These are phyloP conservation scores for Aspergillus tubingensis DNA, from an alignment of 2,329 filamentous ascomycete species.

Conservation along the genomic window DNA sequence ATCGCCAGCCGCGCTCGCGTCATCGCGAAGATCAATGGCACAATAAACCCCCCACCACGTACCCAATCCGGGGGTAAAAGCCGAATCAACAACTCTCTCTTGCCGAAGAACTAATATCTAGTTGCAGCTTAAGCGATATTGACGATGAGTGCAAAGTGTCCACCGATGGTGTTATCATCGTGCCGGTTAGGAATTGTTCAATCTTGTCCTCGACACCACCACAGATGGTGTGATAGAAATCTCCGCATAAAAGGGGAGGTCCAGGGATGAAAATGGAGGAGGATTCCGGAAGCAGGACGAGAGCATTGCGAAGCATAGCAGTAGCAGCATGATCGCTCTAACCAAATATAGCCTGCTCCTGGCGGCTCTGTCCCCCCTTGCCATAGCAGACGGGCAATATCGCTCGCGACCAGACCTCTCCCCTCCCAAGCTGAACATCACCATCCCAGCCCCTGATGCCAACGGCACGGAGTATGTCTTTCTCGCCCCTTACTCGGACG, in stretches of 20 bases:
- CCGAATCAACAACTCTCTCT: neutral
- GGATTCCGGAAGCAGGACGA: no score
- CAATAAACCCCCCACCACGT: neutral
- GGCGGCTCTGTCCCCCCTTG: slow-evolving; percentile 12
- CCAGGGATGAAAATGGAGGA: no score
- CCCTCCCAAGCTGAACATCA: slow-evolving; percentile 46
- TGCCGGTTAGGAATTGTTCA: neutral
- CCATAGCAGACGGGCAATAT: slow-evolving; percentile 47
- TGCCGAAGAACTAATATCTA: neutral
- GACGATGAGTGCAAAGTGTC: neutral
- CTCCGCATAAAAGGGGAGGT: neutral
- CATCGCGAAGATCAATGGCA: neutral
- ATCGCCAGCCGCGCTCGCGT: slow-evolving; percentile 1
- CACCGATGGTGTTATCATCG: neutral
- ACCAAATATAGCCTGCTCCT: slow-evolving; percentile 15
- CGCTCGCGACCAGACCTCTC: slow-evolving; percentile 52
- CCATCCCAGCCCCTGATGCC: slow-evolving; percentile 37
- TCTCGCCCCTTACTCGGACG: slow-evolving; percentile 37
- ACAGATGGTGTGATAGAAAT: neutral
- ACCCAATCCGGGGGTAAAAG: neutral
- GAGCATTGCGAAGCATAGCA: neutral
- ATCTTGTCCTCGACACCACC: neutral
- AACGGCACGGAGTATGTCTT: slow-evolving; percentile 44
- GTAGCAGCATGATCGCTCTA: neutral
- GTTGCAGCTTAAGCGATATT: neutral